Evolutionary conservation across 371 early-diverging fungal species (phyloP).

Genomic region (Mucor mucedo): DNA sequence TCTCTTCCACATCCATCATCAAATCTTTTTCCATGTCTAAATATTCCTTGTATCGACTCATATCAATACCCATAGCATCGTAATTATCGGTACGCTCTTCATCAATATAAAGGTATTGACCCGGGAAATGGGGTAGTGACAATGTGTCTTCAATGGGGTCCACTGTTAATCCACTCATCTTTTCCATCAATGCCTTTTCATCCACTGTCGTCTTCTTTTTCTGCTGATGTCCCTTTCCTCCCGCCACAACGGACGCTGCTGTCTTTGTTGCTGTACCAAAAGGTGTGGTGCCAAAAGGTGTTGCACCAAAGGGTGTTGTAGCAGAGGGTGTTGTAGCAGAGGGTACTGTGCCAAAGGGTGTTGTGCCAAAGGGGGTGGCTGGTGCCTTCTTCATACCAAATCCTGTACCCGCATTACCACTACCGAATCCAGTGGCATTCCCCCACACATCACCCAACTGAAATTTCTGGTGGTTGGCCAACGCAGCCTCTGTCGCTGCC

Average conservation of each 20-base stretch:
- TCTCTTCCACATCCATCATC: slow-evolving; percentile 40
- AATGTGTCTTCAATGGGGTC: slow-evolving; percentile 21
- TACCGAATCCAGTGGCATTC: slow-evolving; percentile 24
- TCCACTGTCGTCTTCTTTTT: slow-evolving; percentile 6
- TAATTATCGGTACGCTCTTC: slow-evolving; percentile 53
- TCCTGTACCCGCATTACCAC: background rate
- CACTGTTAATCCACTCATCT: slow-evolving; percentile 15
- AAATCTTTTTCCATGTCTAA: slow-evolving; percentile 50
- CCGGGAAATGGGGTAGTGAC: slow-evolving; percentile 52
- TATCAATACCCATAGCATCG: slow-evolving; percentile 35
- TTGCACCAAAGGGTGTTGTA: background rate
- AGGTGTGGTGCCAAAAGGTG: too few relatives aligned
- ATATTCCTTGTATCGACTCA: slow-evolving; percentile 58
- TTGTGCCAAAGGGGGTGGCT: slow-evolving; percentile 1
- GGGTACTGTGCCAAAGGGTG: background rate
- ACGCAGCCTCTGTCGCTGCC: slow-evolving; percentile 25
- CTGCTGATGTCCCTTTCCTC: background rate
- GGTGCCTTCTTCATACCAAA: slow-evolving; percentile 16
- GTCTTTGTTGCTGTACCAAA: slow-evolving; percentile 6
- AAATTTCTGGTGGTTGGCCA: slow-evolving; percentile 30
- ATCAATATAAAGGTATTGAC: slow-evolving; percentile 68
- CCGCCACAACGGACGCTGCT: slow-evolving; percentile 12
- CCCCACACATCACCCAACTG: slow-evolving; percentile 57
- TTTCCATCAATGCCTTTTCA: slow-evolving; percentile 2
- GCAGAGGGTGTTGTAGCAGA: background rate